Base-by-base conservation (phyloP, 2,329 filamentous ascomycete species). In the Dendrostoma leiphaemia region DNA sequence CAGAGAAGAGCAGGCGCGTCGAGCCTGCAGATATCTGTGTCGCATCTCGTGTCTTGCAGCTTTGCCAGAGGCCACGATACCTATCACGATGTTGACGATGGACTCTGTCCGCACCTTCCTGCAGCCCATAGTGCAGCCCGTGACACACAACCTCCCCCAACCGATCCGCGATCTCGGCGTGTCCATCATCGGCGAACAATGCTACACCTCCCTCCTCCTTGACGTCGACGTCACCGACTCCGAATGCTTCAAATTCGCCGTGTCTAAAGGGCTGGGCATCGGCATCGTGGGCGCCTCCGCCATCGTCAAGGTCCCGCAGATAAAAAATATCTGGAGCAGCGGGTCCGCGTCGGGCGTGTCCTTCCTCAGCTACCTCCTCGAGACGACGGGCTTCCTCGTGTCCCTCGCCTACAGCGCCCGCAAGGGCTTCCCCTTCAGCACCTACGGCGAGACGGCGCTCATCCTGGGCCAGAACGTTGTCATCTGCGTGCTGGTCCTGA, bases 251-350 rank as follows among this genome's bases (percentile, higher is more conserved):
- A 94, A 94, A 69, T 85, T 97, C 48, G 92, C 86, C 63, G 82
- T 97, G 67, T 95, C 90, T 67, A 99, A 99, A 76, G 91, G 82
- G 3, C 85, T 99, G 15, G 93, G 94, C 54, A 87, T 97, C 63
- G 94, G 86, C 69, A 99, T 99, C 74, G 91, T 99, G 67, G 88
- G 82, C 62, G 91, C 91, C 50, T 92, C 89, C 26, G 86, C 90
- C 51, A 85, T 97, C 64, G 92, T 99, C 77, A 99, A 99, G 77
- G 85, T 99, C 24, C 94, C 94, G 0, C 94, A 99, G 78, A 93
- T 99, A 68, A 72, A 97, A 71, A 99, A 99, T 78, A 85, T 99
- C 48, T 74, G 94, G 65, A 80, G 80, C 66, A 91, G 90, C 45
- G 83, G 85, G 65, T 96, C 91, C 47, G 85, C 91, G 26, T 83